Base-by-base conservation (phyloP, 2,329 filamentous ascomycete genomes). In the Fusarium sp. region DNA sequence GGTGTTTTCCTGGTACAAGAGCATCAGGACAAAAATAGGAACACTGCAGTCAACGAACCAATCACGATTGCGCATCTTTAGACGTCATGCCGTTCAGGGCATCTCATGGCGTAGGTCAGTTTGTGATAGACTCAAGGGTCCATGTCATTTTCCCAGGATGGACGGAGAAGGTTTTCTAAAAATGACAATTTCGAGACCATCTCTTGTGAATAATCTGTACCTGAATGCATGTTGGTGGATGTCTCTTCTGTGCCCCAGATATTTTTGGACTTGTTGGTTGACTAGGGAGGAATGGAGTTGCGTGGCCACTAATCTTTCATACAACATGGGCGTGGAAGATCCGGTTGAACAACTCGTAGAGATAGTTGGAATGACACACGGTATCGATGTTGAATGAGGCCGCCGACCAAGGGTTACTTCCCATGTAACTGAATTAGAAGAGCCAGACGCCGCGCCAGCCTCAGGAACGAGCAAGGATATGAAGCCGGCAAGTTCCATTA, bases 391-490 rank as follows among this genome's bases (percentile, higher is more conserved):
- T 36, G 44, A 40, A 36, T 67, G 66, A 69, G 67, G 66, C 67
- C 67, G 63, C 67, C 67, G 49, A 62, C 40, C 39, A 49, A 69
- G 63, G 61, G 49, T 55, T 36, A 46, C 56, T 44, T 33, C 52
- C 51, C 46, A 53, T 43, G 61, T 40, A 46, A 50, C 18, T 48
- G 50, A 53, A 42, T 53, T 36, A 48, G 49, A 42, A 55, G 53
- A 57, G 48, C 53, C 54, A 67, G 58, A 40, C 58, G 51, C 63
- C 68, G 64, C 64, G 58, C 65, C 62, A 68, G 68, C 57, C 61
- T 58, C 53, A 66, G 55, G 55, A 51, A 65, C 26, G 56, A 57
- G 22, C 68, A 63, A 53, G 68, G 63, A 65, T 63, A 40, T 38
- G 40, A 53, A 51, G 56, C 42, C 59, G 49, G 59, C 42, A 50